Conservation (phyloP, 2,329 filamentous ascomycete species). For the Fusarium transvaalense region DNA sequence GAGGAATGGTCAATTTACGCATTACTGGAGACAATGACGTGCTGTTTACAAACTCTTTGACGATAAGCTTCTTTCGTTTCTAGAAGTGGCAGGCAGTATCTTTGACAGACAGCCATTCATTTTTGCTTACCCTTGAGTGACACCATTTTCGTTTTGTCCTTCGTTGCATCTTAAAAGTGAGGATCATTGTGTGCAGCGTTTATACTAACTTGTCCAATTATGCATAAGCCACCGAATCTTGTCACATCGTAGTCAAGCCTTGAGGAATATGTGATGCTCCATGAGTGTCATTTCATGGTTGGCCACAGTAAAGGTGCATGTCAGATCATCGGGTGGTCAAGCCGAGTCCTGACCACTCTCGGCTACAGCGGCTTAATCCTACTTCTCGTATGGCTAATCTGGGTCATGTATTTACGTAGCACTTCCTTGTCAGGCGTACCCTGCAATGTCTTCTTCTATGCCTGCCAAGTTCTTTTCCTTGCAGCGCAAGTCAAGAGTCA, state of each 20-base stretch:
- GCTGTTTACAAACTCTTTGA: not conserved
- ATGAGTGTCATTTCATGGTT: not conserved
- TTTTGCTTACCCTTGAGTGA: not conserved
- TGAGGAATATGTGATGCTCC: not conserved
- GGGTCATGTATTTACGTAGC: not conserved
- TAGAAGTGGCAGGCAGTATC: not conserved
- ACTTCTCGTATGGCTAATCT: constrained; percentile 29
- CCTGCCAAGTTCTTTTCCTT: constrained; percentile 1
- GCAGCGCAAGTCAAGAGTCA: not conserved
- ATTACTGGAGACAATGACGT: not conserved
- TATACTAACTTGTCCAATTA: not conserved
- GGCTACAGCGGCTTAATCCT: constrained; percentile 29
- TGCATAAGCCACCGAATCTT: not conserved
- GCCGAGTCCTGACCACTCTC: constrained; percentile 18
- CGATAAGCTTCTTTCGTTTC: not conserved
- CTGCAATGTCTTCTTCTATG: not conserved
- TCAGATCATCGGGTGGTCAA: constrained; percentile 5
- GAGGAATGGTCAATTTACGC: not conserved
- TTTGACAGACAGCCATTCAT: not conserved
- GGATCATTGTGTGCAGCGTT: not conserved
- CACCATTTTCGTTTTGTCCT: not conserved
- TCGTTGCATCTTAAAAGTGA: not conserved
- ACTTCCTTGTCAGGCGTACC: not conserved
- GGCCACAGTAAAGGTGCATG: not conserved
- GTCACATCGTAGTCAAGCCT: not conserved